Base-by-base conservation (phyloP, 371 early-diverging fungal species). In the Lichtheimia corymbifera region DNA sequence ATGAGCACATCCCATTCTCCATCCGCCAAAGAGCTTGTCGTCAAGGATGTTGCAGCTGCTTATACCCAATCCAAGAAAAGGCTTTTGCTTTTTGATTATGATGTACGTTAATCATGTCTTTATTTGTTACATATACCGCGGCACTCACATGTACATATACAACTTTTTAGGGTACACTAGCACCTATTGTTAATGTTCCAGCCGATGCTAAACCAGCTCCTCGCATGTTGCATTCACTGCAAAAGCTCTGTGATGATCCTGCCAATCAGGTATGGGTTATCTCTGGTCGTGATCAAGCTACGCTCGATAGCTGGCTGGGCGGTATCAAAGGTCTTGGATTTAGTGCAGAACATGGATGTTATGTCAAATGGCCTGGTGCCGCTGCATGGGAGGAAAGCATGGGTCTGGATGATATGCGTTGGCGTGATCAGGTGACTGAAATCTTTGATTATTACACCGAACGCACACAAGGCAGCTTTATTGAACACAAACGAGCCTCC, bases 261-360 rank as follows among this genome's bases (percentile, higher is more conserved):
- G 65, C 79, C 14, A 97, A 97, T 76, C 73, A 85, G 25, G 92
- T 97, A 15, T 96, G 93, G 84, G 83, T 98, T 4, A 91, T 98
- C 22, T 94, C 94, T 40, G 97, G 98, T 3, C 85, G 97, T 50
- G 93, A 93, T 64, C 87, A 92, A 66, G 83, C 84, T 50, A 87
- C 88, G 17, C 69, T 98, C 44, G 95, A 96, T 25, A 77, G 86
- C 11, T 95, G 96, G 90, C 76, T 98, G 27, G 95, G 96, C 13
- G 44, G 45, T 20, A 42, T 79, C 20, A 52, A 59, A 2, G 67
- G 86, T 42, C 83, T 97, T 7, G 98, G 97, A 0, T 79, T 98
- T 24, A 87, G 89, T 15, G 96, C 97, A 9, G 98, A 97, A 71
- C 97, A 97, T 70, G 99, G 99, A 3, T 93, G 95, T 65, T 97